phyloP scores from a whole-genome alignment of 2,329 filamentous ascomycete species.

The Trichoderma breve region DNA sequence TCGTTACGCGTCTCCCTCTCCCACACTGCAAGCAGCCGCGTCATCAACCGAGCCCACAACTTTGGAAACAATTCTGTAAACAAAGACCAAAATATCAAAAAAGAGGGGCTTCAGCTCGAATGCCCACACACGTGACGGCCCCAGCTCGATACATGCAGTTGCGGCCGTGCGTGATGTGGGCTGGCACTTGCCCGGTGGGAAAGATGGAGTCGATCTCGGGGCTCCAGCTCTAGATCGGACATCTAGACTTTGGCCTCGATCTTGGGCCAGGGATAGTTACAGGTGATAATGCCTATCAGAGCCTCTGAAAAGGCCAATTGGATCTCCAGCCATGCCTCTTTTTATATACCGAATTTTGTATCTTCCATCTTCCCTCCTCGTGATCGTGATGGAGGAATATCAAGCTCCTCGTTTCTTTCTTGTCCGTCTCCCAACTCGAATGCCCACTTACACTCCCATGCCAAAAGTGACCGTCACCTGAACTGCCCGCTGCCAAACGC shows the following conservation, averaged over 20 bases:
- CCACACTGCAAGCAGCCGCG: not conserved
- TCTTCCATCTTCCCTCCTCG: not conserved
- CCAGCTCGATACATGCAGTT: not conserved
- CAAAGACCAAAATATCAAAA: not conserved
- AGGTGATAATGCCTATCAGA: not conserved
- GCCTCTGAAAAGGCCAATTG: not conserved
- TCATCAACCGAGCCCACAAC: not conserved
- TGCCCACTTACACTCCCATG: not conserved
- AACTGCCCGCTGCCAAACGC: slow-evolving; percentile 6
- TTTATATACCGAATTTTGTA: not conserved
- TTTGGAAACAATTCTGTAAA: not conserved
- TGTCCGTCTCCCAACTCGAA: not conserved
- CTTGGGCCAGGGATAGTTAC: not conserved
- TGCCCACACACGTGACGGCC: slow-evolving; percentile 6
- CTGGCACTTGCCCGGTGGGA: not conserved
- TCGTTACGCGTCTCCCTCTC: not conserved
- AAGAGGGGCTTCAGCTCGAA: not conserved
- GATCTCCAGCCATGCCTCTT: not conserved
- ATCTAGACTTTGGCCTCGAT: slow-evolving; percentile 1
- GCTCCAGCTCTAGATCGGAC: not conserved
- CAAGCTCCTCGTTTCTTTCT: not conserved
- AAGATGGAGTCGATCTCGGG: slow-evolving; percentile 5
- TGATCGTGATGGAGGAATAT: not conserved
- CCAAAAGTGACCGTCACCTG: slow-evolving; percentile 5
- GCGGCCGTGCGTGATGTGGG: not conserved